These are phyloP conservation scores for Jatropha podagrica DNA, from an alignment of 441 rosid species.

Conservation along the genomic window DNA sequence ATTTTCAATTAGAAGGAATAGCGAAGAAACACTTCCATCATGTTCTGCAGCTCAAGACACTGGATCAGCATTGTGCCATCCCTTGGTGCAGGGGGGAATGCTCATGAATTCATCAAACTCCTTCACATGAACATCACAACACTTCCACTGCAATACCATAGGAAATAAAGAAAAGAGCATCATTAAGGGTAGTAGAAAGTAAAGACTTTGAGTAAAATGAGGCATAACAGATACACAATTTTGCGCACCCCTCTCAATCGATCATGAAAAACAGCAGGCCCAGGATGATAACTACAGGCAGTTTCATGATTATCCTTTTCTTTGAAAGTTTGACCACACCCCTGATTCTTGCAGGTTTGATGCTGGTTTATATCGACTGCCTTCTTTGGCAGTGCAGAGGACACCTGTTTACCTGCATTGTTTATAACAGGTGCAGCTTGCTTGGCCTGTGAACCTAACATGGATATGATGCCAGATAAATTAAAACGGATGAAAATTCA, in stretches of 20 bases:
- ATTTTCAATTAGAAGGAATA: not conserved
- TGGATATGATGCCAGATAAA: not conserved
- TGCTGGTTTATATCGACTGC: conserved; percentile 64
- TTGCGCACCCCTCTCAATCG: conserved; percentile 69
- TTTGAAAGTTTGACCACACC: conserved; percentile 77
- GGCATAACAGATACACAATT: not conserved
- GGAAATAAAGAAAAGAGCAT: not conserved
- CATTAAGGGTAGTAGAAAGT: not conserved
- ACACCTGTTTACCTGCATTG: conserved; percentile 23
- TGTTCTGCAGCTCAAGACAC: conserved; percentile 10
- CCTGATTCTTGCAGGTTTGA: conserved; percentile 79
- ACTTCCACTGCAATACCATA: conserved; percentile 74
- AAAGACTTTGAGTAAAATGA: not conserved
- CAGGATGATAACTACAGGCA: conserved; percentile 90
- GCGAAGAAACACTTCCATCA: not conserved
- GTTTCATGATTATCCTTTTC: conserved; percentile 84
- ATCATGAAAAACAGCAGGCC: conserved; percentile 93
- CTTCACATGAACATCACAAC: conserved; percentile 82
- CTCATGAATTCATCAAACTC: conserved; percentile 95
- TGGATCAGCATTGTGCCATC: conserved; percentile 76
- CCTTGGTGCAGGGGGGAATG: conserved; percentile 88
- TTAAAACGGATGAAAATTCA: not conserved
- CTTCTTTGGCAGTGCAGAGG: conserved; percentile 45
- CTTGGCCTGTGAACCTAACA: conserved; percentile 65
- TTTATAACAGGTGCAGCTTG: conserved; percentile 38